Base-by-base conservation (phyloP, 1,284 basidiomycete species). In the Trametes versicolor region DNA sequence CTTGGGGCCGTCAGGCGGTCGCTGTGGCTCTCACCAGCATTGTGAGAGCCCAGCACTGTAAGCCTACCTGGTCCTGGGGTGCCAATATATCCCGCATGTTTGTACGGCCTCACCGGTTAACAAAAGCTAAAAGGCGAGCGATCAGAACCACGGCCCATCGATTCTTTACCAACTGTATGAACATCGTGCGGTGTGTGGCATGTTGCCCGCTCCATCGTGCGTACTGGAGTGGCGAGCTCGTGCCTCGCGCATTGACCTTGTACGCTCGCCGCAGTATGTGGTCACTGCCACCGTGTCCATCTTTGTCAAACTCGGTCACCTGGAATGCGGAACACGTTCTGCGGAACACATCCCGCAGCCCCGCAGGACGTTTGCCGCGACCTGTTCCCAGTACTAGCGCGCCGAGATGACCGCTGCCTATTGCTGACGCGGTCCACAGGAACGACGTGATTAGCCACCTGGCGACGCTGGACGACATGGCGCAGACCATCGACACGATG, bases 401-500 rank as follows among this genome's bases (percentile, higher is more conserved):
- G 19, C 41, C 41, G 41, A 7, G 25, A 21, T 43, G 53, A 23
- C 43, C 25, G 58, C 34, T 29, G 39, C 9, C 32, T 12, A 25
- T 54, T n/a, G 43, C 59, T 47, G 29, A 48, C 32, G 8, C 15
- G 37, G 10, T 23, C 7, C 17, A n/a, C 65, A 91, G 90, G 65
- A 93, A 93, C 72, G 88, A 92, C 61, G 89, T 93, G 4, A 82
- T 93, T 37, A 74, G 79, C 48, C 88, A 91, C 74, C 82, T 93
- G 32, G 78, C 80, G 5, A 82, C 80, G 13, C 81, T 93, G 39
- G 91, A 93, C 66, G 82, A 86, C 21, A 86, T 89, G 83, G 82
- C 89, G 7, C 84, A 85, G 64, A 80, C 83, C 19, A 80, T 87
- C 36, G 75, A 77, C 34, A 90, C 86, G 0, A 89, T 85, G 84